A percentile compares a stretch with the other conserved stretches of the same genome.
These are phyloP conservation scores for Polyporus arcularius DNA, from an alignment of 768 basidiomycete species.

Conservation along the genomic window DNA sequence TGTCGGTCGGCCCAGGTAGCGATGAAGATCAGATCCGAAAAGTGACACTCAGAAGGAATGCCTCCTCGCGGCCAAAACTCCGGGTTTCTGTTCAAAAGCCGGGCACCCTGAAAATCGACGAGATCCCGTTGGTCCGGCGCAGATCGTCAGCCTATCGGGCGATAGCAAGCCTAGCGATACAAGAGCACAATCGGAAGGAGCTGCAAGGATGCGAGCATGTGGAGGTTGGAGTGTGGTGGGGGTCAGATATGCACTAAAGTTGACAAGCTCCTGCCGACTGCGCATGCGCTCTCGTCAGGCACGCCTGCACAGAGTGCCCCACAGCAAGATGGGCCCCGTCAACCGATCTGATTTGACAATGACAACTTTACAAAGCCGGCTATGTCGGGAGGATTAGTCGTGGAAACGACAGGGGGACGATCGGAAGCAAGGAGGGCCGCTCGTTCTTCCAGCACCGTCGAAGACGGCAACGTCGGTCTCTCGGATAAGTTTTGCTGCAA, in stretches of 20 bases:
- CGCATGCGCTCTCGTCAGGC: slow-evolving; percentile 7
- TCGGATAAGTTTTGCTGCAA: neutral
- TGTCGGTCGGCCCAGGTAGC: neutral
- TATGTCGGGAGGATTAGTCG: slow-evolving; percentile 9
- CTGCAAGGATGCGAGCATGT: neutral
- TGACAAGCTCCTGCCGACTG: neutral
- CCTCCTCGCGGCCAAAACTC: neutral
- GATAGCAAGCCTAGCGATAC: neutral
- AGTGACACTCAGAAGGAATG: no score
- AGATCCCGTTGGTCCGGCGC: neutral
- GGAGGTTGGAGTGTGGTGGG: neutral
- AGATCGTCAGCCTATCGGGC: neutral
- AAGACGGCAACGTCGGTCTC: neutral
- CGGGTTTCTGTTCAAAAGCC: neutral
- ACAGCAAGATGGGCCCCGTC: slow-evolving; percentile 5
- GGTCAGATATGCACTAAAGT: neutral
- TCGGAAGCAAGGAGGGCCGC: slow-evolving; percentile 1
- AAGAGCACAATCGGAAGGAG: neutral
- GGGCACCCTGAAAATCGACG: neutral
- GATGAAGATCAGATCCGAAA: neutral
- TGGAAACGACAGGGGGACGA: slow-evolving; percentile 1
- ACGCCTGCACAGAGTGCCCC: neutral
- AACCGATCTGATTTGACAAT: neutral
- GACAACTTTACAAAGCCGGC: neutral
- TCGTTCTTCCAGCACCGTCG: neutral